Evolutionary conservation across 106 monocot species (phyloP).

Genomic region (Amphibolis antarctica): DNA sequence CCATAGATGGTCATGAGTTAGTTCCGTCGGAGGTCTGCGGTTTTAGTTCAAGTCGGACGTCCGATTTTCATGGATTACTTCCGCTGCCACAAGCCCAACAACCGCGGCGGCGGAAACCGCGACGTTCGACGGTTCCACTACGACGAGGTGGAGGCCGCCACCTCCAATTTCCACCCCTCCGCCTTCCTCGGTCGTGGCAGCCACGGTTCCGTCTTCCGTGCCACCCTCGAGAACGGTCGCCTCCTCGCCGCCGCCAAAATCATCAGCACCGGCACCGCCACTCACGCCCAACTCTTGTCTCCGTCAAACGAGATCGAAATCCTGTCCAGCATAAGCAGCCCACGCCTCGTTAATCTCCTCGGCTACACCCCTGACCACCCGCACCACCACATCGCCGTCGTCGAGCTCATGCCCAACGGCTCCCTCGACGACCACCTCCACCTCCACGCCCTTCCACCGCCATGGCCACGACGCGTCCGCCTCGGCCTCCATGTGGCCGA

Average conservation of each 20-base stretch:
- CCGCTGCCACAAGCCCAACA: too few relatives aligned
- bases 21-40: too few relatives aligned
- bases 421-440: conserved; percentile 31
- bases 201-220: conserved; percentile 28
- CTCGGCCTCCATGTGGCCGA: conserved; percentile 11
- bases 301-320: conserved; percentile 15
- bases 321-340: conserved; percentile 16
- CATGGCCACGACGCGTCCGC: conserved; percentile 13
- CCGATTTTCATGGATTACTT: too few relatives aligned
- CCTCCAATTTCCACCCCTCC: conserved; percentile 21
- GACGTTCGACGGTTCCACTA: conserved; percentile 6
- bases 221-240: conserved; percentile 8
- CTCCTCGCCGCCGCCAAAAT: conserved; percentile 17
- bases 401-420: conserved; percentile 31
- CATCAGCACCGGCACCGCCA: not conserved
- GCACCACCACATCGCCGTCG: conserved; percentile 2
- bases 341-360: conserved; percentile 19
- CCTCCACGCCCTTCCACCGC: conserved; percentile 1
- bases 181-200: conserved; percentile 27
- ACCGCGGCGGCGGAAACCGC: not conserved
- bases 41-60: too few relatives aligned
- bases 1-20: too few relatives aligned
- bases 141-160: conserved; percentile 16
- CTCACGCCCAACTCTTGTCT: not conserved
- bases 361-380: conserved; percentile 11